phyloP scores from a whole-genome alignment of 2,329 filamentous ascomycete genomes.

The Venturia pyrina region DNA sequence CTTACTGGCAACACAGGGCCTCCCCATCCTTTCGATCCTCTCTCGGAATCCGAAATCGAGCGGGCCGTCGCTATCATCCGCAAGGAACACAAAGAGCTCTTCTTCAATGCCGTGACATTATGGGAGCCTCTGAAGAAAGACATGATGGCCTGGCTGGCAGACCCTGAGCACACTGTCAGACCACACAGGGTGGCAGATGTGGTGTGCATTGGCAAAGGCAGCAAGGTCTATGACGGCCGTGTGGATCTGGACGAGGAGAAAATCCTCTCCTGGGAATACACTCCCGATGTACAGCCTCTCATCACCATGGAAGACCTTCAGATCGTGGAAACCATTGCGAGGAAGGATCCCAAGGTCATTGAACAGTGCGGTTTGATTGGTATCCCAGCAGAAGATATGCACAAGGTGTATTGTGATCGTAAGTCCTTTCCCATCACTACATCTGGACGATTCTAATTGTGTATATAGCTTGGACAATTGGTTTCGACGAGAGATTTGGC shows the following conservation, averaged over 20 bases:
- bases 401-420: conserved; percentile 92
- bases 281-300: conserved; percentile 72
- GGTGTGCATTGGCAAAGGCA: conserved; percentile 68
- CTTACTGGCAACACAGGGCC: conserved; percentile 44
- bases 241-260: conserved; percentile 60
- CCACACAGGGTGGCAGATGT: conserved; percentile 70
- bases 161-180: conserved; percentile 48
- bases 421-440: conserved; percentile 23
- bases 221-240: conserved; percentile 73
- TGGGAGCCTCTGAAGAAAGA: conserved; percentile 77
- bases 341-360: conserved; percentile 75
- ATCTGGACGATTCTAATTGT: conserved; percentile 7
- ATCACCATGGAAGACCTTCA: conserved; percentile 89
- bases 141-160: conserved; percentile 69
- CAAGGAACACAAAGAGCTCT: conserved; percentile 58
- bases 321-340: conserved; percentile 63
- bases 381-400: conserved; percentile 73
- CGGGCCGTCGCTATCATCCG: conserved; percentile 58
- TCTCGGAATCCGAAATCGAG: conserved; percentile 63
- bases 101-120: conserved; percentile 79
- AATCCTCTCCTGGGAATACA: conserved; percentile 63
- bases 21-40: conserved; percentile 69
- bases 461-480: conserved; percentile 72
- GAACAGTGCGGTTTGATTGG: conserved; percentile 81
- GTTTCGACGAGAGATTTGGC: conserved; percentile 84